These are phyloP conservation scores for Fusarium burgessii DNA, from an alignment of 2,329 filamentous ascomycete species.

Conservation along the genomic window DNA sequence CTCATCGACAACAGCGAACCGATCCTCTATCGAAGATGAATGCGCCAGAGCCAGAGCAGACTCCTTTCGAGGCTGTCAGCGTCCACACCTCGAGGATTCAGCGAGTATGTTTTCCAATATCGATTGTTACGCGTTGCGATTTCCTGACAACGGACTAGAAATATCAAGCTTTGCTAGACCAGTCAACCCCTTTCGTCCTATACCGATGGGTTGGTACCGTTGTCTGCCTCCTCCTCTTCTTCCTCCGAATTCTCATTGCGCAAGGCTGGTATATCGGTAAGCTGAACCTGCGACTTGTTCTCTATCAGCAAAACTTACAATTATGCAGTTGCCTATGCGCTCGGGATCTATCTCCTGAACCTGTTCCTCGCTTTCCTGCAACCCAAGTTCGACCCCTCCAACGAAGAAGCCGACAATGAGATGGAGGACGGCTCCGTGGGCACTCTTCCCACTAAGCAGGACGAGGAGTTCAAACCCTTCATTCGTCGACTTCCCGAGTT, in stretches of 20 bases:
- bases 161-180: conserved; percentile 95
- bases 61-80: conserved; percentile 90
- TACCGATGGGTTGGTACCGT: conserved; percentile 94
- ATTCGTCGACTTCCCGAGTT: conserved; percentile 97
- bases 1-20: conserved; percentile 20
- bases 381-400: conserved; percentile 98
- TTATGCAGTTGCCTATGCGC: conserved; percentile 88
- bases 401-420: conserved; percentile 89
- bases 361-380: conserved; percentile 98
- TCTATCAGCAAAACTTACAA: conserved; percentile 16
- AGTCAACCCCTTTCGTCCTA: conserved; percentile 87
- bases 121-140: conserved; percentile 3
- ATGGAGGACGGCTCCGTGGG: conserved; percentile 92
- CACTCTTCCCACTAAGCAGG: conserved; percentile 90
- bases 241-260: conserved; percentile 86
- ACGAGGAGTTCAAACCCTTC: conserved; percentile 98
- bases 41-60: conserved; percentile 86
- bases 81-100: conserved; percentile 83
- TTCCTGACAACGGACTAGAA: conserved; percentile 65
- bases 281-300: conserved; percentile 40
- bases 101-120: conserved; percentile 67
- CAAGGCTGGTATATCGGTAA: conserved; percentile 99
- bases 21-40: conserved; percentile 71
- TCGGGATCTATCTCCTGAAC: conserved; percentile 98
- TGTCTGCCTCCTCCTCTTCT: conserved; percentile 81